Evolutionary conservation across 768 basidiomycete species (phyloP).

Genomic region (Mycena belliarum): DNA sequence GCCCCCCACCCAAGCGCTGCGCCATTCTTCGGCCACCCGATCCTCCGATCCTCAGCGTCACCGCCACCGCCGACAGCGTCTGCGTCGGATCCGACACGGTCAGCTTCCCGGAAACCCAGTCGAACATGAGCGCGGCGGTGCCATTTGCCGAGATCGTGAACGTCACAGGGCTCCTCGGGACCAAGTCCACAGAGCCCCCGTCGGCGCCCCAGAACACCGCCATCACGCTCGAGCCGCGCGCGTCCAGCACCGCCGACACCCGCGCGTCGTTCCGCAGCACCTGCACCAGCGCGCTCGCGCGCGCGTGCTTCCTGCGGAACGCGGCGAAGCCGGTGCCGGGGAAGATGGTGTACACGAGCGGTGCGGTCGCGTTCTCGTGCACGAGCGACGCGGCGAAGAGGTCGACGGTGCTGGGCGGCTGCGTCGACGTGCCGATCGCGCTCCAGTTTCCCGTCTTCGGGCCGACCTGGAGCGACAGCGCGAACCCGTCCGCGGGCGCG

Average conservation of each 20-base stretch:
- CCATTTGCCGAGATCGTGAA: constrained; percentile 35
- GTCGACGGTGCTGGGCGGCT: constrained; percentile 30
- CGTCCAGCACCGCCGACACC: constrained; percentile 45
- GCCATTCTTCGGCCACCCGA: constrained; percentile 21
- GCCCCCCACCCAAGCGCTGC: constrained; percentile 31
- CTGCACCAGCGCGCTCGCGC: constrained; percentile 26
- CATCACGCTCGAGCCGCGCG: constrained; percentile 34
- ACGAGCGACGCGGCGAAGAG: constrained; percentile 43
- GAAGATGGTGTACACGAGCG: constrained; percentile 43
- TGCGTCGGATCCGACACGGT: constrained; percentile 54
- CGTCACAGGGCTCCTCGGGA: constrained; percentile 28
- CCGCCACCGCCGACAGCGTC: constrained; percentile 26
- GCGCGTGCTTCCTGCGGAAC: constrained; percentile 29
- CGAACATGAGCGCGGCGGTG: constrained; percentile 35
- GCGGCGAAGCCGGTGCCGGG: constrained; percentile 36
- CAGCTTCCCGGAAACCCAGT: constrained; percentile 34
- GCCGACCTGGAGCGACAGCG: constrained; percentile 31
- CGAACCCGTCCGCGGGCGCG: constrained; percentile 15
- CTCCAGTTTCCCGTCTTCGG: constrained; percentile 34
- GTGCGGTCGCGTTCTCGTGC: constrained; percentile 26
- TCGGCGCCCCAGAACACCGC: constrained; percentile 48
- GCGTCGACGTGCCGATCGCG: constrained; percentile 32
- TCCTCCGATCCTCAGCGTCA: constrained; percentile 29
- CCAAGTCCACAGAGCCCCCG: not conserved
- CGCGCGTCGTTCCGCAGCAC: constrained; percentile 35